Base-by-base conservation (phyloP, 257 asterid species). In the Galeopsis tetrahit region DNA sequence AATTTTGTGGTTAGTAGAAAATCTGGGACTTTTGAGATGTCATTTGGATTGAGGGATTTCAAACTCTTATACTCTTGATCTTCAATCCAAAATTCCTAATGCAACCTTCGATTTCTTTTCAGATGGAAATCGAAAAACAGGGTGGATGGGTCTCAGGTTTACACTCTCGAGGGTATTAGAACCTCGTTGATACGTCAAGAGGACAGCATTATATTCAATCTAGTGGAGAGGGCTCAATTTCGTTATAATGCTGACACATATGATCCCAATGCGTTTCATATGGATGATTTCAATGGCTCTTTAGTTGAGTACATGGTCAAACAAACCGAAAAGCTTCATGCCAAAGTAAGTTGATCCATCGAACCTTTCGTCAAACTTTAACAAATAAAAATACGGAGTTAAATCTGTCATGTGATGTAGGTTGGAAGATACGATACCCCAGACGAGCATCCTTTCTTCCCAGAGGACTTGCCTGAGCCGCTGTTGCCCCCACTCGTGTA, bases 381-480 rank as follows among this genome's bases (percentile, higher is more conserved):
- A 15, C 11, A 8, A 2, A 4, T 62, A 39, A 15, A 1, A 56
- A 36, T 51, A 40, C 42, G 75, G 35, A 42, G 56, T 68, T 14
- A 7, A 28, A 15, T 43, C 14, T 69, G 31, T 44, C 49, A 39
- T 52, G 67, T 67, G 44, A 28, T 69, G 11, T 66, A 94, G 99
- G 90, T 85, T 73, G 99, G 99, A 73, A 84, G 99, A 78, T 94
- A 89, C 75, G 76, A 70, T 76, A 83, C 86, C 80, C 99, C 97
- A 0, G 97, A 88, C 2, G 97, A 94, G 87, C 93, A 88, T 74
- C 89, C 99, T 51, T 94, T 91, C 83, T 94, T 94, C 69, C 93
- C 90, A 0, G 80, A 81, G 61, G 88, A 80, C 70, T 78, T 85
- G 57, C 90, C 96, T 6, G 80, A 85, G 72, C 85, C 95, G 5